Evolutionary conservation across 495 filamentous ascomycete species (phyloP).

Genomic region (Xylaria intraflava): DNA sequence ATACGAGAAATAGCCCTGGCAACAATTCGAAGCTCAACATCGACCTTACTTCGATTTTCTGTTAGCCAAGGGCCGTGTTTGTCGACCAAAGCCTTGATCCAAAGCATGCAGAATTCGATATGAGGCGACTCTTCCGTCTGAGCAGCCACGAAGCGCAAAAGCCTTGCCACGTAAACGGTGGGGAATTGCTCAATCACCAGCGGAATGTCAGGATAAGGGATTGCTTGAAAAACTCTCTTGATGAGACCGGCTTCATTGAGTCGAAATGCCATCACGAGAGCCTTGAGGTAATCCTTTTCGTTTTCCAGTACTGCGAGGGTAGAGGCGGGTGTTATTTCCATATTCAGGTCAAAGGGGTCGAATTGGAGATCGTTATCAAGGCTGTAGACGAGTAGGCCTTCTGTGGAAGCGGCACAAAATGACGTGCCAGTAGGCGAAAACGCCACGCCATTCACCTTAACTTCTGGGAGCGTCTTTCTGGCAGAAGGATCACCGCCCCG

Average conservation of each 20-base stretch:
- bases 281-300: slow-evolving; percentile 78
- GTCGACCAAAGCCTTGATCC: slow-evolving; percentile 80
- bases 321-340: slow-evolving; percentile 77
- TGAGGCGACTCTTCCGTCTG: slow-evolving; percentile 87
- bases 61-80: slow-evolving; percentile 77
- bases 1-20: slow-evolving; percentile 71
- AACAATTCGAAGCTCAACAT: slow-evolving; percentile 73
- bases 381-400: slow-evolving; percentile 88
- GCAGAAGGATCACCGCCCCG: slow-evolving; percentile 72
- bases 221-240: slow-evolving; percentile 74
- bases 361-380: slow-evolving; percentile 75
- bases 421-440: slow-evolving; percentile 84
- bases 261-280: slow-evolving; percentile 93
- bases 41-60: slow-evolving; percentile 66
- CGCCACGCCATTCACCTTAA: slow-evolving; percentile 75
- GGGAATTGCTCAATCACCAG: slow-evolving; percentile 77
- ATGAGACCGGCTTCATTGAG: slow-evolving; percentile 75
- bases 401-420: slow-evolving; percentile 92
- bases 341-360: slow-evolving; percentile 93
- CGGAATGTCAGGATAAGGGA: slow-evolving; percentile 66
- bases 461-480: slow-evolving; percentile 68
- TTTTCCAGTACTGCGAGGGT: slow-evolving; percentile 68
- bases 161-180: slow-evolving; percentile 71
- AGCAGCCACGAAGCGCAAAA: slow-evolving; percentile 78
- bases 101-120: slow-evolving; percentile 86